phyloP scores from a whole-genome alignment of 441 rosid genomes.

The Codiaeum variegatum region DNA sequence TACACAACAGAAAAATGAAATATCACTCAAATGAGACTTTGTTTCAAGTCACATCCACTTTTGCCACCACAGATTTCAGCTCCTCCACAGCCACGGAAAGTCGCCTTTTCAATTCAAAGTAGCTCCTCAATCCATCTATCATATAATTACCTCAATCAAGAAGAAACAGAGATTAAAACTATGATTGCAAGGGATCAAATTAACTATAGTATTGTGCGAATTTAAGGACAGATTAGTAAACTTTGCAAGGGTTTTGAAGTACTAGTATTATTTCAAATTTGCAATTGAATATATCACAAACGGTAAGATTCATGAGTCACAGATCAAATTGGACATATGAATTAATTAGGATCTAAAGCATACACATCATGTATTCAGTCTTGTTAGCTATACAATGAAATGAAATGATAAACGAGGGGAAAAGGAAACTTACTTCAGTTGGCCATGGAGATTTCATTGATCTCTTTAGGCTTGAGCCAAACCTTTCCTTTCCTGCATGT shows the following conservation, averaged over 20 bases:
- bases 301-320: neutral
- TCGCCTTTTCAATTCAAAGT: neutral
- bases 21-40: too few species aligned
- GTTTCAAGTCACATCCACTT: too few species aligned
- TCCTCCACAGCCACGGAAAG: neutral
- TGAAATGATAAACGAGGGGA: neutral
- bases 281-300: neutral
- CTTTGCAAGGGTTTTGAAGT: neutral
- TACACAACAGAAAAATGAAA: too few species aligned
- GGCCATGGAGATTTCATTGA: conserved; percentile 83
- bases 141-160: neutral
- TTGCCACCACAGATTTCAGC: neutral
- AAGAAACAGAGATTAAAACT: neutral
- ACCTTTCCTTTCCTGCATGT: conserved; percentile 78
- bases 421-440: conserved; percentile 61
- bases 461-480: conserved; percentile 90
- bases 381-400: neutral
- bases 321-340: neutral
- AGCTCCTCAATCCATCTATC: neutral
- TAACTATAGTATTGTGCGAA: neutral
- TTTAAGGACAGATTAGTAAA: neutral
- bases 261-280: neutral
- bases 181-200: neutral
- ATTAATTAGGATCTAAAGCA: neutral
- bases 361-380: neutral